phyloP scores from a whole-genome alignment of 2,329 filamentous ascomycete genomes.

The Cladophialophora yegresii region DNA sequence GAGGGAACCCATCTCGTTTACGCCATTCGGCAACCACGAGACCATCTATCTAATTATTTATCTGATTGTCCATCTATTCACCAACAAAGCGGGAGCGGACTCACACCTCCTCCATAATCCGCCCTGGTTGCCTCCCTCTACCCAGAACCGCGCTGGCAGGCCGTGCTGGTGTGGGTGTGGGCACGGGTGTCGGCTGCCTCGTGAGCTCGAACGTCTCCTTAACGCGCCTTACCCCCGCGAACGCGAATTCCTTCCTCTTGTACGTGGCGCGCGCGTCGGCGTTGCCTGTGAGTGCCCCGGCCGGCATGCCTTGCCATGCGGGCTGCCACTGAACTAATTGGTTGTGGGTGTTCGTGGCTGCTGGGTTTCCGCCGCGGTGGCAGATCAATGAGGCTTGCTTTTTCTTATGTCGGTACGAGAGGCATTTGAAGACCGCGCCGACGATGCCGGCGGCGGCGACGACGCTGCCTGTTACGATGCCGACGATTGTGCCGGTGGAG shows the following conservation, averaged over 20 bases:
- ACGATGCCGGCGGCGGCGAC: constrained; percentile 6
- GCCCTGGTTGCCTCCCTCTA: background rate
- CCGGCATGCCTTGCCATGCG: background rate
- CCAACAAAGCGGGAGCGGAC: too few relatives aligned
- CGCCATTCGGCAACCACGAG: too few relatives aligned
- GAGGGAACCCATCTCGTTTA: too few relatives aligned
- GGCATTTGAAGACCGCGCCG: background rate
- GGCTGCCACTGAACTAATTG: background rate
- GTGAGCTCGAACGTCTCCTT: background rate
- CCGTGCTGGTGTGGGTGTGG: too few relatives aligned
- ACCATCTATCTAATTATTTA: too few relatives aligned
- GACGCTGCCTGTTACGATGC: background rate
- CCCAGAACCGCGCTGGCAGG: background rate
- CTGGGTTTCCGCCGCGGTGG: background rate
- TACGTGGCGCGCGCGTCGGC: background rate
- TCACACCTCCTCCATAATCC: background rate
- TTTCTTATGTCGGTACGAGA: background rate
- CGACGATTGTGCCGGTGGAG: background rate
- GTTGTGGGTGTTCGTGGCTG: background rate
- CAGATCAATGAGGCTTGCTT: background rate
- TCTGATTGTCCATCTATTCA: too few relatives aligned
- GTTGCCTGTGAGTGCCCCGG: background rate
- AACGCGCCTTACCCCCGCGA: background rate
- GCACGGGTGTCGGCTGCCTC: background rate
- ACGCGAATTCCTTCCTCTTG: background rate